phyloP scores from a whole-genome alignment of 2,329 filamentous ascomycete species.

The Neocatenulostroma microsporum region DNA sequence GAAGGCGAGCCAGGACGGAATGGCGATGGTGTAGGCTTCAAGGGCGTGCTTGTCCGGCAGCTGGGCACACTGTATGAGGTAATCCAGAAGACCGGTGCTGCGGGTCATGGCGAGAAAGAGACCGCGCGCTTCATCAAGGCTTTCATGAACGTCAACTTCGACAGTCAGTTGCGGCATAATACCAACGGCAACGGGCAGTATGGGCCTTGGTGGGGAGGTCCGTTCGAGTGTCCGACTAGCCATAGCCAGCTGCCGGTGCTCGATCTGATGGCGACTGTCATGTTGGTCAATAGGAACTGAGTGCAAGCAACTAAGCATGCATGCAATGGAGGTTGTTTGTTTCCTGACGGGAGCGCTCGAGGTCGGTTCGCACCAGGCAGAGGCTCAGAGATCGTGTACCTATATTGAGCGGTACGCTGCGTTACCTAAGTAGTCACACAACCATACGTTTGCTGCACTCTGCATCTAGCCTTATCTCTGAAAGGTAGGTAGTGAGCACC shows the following conservation, averaged over 20 bases:
- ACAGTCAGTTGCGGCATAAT: conserved; percentile 16
- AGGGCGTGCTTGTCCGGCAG: conserved; percentile 21
- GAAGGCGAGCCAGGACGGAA: conserved; percentile 19
- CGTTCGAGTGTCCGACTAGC: conserved; percentile 21
- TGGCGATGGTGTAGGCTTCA: conserved; percentile 24
- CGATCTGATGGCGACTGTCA: conserved; percentile 25
- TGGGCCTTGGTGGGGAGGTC: conserved; percentile 26
- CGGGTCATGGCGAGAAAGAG: conserved; percentile 7
- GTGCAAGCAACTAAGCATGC: too few species aligned
- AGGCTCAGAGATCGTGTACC: too few species aligned
- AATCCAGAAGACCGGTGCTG: conserved; percentile 6
- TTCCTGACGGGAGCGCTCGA: too few species aligned
- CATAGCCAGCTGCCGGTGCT: conserved; percentile 24
- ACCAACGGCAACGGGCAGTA: conserved; percentile 24
- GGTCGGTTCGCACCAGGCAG: too few species aligned
- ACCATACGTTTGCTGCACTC: too few species aligned
- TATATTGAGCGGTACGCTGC: too few species aligned
- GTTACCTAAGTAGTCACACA: too few species aligned
- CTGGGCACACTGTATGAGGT: conserved; percentile 18
- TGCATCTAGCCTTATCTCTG: too few species aligned
- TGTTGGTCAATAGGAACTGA: conserved; percentile 13
- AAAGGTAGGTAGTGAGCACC: too few species aligned
- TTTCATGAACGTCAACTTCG: conserved; percentile 21
- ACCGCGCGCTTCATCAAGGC: conserved; percentile 12
- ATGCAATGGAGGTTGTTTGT: too few species aligned